phyloP scores from a whole-genome alignment of 495 filamentous ascomycete genomes.

The Penicillium herquei region DNA sequence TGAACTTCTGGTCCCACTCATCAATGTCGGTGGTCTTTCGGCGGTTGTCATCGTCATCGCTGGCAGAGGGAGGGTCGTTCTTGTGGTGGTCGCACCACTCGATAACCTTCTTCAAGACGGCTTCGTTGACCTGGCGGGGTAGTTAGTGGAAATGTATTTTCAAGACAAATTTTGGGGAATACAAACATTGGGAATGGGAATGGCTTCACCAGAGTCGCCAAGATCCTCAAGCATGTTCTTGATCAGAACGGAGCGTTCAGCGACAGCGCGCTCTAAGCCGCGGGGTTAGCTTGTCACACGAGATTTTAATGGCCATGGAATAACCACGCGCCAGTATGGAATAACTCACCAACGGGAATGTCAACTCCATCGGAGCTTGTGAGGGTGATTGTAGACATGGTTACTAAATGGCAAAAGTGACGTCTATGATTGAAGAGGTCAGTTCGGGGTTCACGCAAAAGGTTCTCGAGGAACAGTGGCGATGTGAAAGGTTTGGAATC shows the following conservation, averaged over 20 bases:
- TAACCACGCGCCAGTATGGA: neutral
- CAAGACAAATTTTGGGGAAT: neutral
- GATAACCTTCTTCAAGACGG: constrained; percentile 90
- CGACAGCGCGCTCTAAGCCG: constrained; percentile 70
- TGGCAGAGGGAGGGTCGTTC: constrained; percentile 72
- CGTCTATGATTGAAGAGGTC: neutral
- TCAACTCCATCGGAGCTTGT: constrained; percentile 56
- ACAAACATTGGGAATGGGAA: constrained; percentile 87
- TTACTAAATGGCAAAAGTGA: constrained; percentile 2
- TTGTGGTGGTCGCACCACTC: constrained; percentile 98
- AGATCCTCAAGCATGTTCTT: constrained; percentile 98
- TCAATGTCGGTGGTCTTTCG: constrained; percentile 99
- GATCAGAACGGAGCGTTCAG: constrained; percentile 90
- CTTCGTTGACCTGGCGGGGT: constrained; percentile 74
- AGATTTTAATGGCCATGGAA: neutral
- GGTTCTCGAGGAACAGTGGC: neutral
- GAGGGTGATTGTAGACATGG: constrained; percentile 44
- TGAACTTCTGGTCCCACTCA: constrained; percentile 99
- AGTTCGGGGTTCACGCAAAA: neutral
- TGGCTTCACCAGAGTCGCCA: constrained; percentile 63
- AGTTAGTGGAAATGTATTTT: neutral
- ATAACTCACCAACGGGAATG: constrained; percentile 53
- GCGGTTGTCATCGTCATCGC: constrained; percentile 89
- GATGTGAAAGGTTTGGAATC: no score
- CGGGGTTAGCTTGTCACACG: constrained; percentile 14